These are phyloP conservation scores for Wickerhamomyces pijperi DNA, from an alignment of 805 yeast genomes.

Conservation along the genomic window DNA sequence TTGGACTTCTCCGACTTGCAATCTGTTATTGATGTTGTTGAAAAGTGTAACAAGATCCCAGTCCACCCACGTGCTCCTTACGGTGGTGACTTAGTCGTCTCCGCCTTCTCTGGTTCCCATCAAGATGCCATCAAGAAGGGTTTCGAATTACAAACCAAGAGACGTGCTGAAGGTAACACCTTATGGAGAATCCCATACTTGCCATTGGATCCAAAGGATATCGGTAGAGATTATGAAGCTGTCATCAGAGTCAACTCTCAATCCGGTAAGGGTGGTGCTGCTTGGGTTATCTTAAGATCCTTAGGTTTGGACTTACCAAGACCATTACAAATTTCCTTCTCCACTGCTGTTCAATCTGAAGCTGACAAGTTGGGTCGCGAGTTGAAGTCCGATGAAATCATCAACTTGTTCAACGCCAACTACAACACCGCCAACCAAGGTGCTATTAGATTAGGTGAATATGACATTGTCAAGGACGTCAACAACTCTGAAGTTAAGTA, in stretches of 20 bases:
- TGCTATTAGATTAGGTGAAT: constrained; percentile 28
- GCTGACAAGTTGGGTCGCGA: constrained; percentile 65
- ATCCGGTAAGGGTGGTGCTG: constrained; percentile 85
- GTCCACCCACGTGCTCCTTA: constrained; percentile 70
- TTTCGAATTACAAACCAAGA: constrained; percentile 39
- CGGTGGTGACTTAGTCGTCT: constrained; percentile 68
- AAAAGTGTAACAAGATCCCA: constrained; percentile 69
- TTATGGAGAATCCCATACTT: constrained; percentile 66
- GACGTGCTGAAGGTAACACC: constrained; percentile 35
- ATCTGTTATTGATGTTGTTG: constrained; percentile 55
- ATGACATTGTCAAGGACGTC: constrained; percentile 24
- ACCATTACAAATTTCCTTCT: constrained; percentile 56
- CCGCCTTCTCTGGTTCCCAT: constrained; percentile 69
- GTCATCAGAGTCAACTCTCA: constrained; percentile 77
- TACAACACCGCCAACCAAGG: constrained; percentile 38
- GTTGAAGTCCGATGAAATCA: constrained; percentile 56
- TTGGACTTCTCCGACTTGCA: constrained; percentile 63
- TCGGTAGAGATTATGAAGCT: constrained; percentile 74
- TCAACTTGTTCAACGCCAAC: constrained; percentile 38
- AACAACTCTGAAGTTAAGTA: constrained; percentile 29
- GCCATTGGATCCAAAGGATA: constrained; percentile 73
- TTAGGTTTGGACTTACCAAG: constrained; percentile 69
- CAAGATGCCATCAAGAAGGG: constrained; percentile 67
- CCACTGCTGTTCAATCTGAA: constrained; percentile 47
- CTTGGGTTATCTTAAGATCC: constrained; percentile 66